Conservation (phyloP, 2,329 filamentous ascomycete genomes). For the Ustilaginoidea virens region DNA sequence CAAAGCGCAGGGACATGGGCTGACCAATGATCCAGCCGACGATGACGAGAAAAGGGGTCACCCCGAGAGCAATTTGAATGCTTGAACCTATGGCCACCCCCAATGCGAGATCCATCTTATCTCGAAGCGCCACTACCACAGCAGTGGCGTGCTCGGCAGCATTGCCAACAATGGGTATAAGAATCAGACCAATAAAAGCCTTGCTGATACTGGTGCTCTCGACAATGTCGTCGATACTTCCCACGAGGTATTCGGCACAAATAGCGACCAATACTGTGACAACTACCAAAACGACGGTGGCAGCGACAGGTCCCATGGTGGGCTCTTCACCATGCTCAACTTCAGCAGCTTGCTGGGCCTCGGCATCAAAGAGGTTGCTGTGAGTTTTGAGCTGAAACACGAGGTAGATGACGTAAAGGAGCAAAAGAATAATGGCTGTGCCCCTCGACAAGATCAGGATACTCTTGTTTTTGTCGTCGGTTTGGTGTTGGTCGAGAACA, state of each 20-base stretch:
- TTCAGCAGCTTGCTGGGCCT: constrained; percentile 29
- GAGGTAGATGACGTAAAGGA: constrained; percentile 64
- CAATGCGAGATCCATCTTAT: constrained; percentile 63
- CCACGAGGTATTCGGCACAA: constrained; percentile 65
- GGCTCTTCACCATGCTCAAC: constrained; percentile 27
- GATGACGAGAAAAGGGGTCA: constrained; percentile 67
- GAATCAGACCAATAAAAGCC: constrained; percentile 65
- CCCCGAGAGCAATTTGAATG: constrained; percentile 69
- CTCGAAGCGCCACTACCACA: constrained; percentile 60
- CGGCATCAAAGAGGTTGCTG: constrained; percentile 52
- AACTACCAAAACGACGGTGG: constrained; percentile 48
- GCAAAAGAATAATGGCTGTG: constrained; percentile 58
- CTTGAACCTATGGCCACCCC: constrained; percentile 70
- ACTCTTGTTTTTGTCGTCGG: constrained; percentile 29
- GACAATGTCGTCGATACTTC: constrained; percentile 59
- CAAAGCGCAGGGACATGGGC: constrained; percentile 66
- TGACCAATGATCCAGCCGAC: constrained; percentile 62
- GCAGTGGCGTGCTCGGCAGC: constrained; percentile 72
- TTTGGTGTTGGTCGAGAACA: constrained; percentile 34
- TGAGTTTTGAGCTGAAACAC: constrained; percentile 67
- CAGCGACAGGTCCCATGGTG: constrained; percentile 47
- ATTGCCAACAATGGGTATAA: constrained; percentile 69
- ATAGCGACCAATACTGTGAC: constrained; percentile 56
- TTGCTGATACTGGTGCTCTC: constrained; percentile 57
- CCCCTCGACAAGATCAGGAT: constrained; percentile 60